phyloP scores from a whole-genome alignment of 495 filamentous ascomycete genomes.

The Podospora tetraspora region DNA sequence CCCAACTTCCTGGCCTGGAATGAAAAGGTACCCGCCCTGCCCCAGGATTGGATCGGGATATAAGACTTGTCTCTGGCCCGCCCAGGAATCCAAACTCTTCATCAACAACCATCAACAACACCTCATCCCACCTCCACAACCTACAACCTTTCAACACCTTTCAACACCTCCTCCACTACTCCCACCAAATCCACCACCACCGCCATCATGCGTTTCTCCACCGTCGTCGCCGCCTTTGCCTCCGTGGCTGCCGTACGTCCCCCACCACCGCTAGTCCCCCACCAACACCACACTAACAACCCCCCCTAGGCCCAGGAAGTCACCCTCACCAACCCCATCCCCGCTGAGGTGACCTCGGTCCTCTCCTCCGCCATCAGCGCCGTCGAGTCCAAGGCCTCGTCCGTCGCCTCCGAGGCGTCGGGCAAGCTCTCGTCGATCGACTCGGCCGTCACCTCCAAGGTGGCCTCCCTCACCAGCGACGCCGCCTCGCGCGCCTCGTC shows the following conservation, averaged over 20 bases:
- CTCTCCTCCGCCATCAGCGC: no score
- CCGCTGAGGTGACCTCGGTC: constrained; percentile 3
- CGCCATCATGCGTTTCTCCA: constrained; percentile 22
- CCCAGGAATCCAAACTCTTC: neutral
- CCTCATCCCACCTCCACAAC: neutral
- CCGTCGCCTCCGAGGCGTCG: constrained; percentile 5
- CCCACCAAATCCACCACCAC: neutral
- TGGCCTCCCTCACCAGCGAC: constrained; percentile 19
- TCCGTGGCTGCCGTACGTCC: constrained; percentile 26
- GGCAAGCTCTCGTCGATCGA: constrained; percentile 15
- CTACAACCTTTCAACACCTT: neutral
- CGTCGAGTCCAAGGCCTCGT: neutral
- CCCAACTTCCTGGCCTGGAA: neutral
- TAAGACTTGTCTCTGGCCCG: neutral
- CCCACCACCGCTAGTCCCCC: neutral
- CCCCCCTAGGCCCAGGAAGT: constrained; percentile 22
- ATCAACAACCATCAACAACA: neutral
- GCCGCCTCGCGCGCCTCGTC: constrained; percentile 15
- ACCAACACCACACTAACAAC: constrained; percentile 3
- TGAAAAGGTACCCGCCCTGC: neutral
- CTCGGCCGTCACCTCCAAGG: constrained; percentile 13
- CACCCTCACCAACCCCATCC: constrained; percentile 9
- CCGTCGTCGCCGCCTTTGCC: constrained; percentile 22
- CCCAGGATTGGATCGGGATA: neutral
- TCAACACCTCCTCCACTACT: neutral